These are phyloP conservation scores for Plectosphaerella sp. DNA, from an alignment of 2,329 filamentous ascomycete genomes.

Conservation along the genomic window DNA sequence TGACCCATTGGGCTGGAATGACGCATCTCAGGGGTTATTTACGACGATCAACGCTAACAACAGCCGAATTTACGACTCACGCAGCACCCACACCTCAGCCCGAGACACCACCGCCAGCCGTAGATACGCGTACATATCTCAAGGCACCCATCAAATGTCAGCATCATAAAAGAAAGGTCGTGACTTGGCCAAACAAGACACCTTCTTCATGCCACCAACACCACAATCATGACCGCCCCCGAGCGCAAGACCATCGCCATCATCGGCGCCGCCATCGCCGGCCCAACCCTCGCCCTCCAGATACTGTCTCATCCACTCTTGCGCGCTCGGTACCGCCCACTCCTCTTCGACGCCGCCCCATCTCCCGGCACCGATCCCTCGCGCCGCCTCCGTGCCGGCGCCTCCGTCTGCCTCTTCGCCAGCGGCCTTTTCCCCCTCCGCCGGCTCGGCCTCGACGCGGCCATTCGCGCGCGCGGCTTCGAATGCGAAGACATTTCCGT, in stretches of 20 bases:
- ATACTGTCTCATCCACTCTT: conserved; percentile 12
- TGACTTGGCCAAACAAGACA: too few species aligned
- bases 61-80: too few species aligned
- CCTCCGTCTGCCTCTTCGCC: conserved; percentile 16
- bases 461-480: conserved; percentile 4
- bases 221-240: not conserved
- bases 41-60: too few species aligned
- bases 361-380: not conserved
- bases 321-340: conserved; percentile 5
- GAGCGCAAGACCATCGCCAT: conserved; percentile 6
- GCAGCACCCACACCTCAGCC: too few species aligned
- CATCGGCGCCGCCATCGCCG: conserved; percentile 10
- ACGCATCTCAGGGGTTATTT: too few species aligned
- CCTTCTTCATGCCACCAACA: too few species aligned
- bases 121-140: too few species aligned
- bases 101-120: too few species aligned
- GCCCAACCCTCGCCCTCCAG: conserved; percentile 11
- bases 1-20: too few species aligned
- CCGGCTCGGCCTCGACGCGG: conserved; percentile 12
- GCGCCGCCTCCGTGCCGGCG: conserved; percentile 11
- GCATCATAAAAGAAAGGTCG: too few species aligned
- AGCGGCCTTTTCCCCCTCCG: conserved; percentile 16
- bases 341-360: conserved; percentile 7
- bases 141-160: too few species aligned
- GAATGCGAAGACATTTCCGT: conserved; percentile 4